Evolutionary conservation across 2,329 filamentous ascomycete genomes (phyloP).

Genomic region (Hirsutella minnesotensis): DNA sequence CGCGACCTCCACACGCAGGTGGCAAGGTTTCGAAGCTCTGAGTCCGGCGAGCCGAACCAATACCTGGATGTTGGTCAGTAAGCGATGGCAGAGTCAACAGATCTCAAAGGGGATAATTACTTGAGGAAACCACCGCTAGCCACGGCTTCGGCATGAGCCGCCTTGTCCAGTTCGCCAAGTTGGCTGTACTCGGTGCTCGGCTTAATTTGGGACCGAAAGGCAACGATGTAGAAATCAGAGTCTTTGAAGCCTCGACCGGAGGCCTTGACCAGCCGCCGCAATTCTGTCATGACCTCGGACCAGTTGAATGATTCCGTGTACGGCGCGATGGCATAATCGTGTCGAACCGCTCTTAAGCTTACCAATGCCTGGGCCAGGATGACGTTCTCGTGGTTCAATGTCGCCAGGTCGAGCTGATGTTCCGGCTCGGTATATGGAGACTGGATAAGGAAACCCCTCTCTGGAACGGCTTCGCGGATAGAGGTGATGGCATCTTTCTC

Average conservation of each 20-base stretch:
- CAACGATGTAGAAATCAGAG: conserved; percentile 69
- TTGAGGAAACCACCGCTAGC: conserved; percentile 73
- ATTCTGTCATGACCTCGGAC: conserved; percentile 44
- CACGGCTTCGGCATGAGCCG: conserved; percentile 69
- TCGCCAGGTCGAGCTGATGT: conserved; percentile 63
- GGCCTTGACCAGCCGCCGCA: conserved; percentile 38
- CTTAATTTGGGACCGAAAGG: conserved; percentile 66
- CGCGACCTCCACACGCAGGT: conserved; percentile 59
- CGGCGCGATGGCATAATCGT: conserved; percentile 64
- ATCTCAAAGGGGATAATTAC: conserved; percentile 25
- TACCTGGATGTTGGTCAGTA: conserved; percentile 40
- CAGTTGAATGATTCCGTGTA: conserved; percentile 75
- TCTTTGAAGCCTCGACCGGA: conserved; percentile 43
- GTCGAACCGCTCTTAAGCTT: conserved; percentile 45
- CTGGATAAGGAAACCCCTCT: conserved; percentile 38
- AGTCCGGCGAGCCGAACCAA: conserved; percentile 73
- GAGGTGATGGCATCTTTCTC: conserved; percentile 13
- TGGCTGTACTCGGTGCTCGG: conserved; percentile 53
- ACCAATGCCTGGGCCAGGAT: conserved; percentile 63
- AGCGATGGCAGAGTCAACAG: not conserved
- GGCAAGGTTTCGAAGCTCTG: conserved; percentile 63
- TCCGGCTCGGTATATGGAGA: conserved; percentile 64
- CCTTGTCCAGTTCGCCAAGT: conserved; percentile 62
- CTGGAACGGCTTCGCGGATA: conserved; percentile 10
- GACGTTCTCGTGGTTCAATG: conserved; percentile 51